phyloP scores from a whole-genome alignment of 1,139 yeast species.

The Kurtzmaniella quercitrusa region DNA sequence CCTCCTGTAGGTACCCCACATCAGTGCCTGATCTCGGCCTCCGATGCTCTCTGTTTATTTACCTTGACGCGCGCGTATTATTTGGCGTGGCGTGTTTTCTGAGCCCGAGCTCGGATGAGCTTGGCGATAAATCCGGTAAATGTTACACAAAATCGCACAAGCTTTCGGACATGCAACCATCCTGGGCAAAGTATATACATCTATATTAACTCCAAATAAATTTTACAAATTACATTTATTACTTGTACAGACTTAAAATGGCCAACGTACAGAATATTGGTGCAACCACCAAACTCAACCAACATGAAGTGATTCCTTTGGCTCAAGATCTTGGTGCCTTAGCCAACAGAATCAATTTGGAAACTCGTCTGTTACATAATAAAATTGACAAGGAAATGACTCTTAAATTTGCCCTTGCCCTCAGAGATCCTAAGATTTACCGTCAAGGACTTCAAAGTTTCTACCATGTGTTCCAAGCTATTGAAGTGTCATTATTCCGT shows the following conservation, averaged over 20 bases:
- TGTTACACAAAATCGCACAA: conserved; percentile 5
- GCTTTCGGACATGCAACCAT: background rate
- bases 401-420: conserved; percentile 67
- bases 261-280: conserved; percentile 17
- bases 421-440: conserved; percentile 70
- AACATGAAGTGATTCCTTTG: conserved; percentile 63
- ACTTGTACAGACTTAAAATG: conserved; percentile 9
- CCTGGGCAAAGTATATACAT: background rate
- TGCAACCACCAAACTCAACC: conserved; percentile 41
- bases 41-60: background rate
- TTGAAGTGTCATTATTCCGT: conserved; percentile 53
- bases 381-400: conserved; percentile 67
- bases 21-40: too few species aligned
- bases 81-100: background rate
- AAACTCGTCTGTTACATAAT: conserved; percentile 64
- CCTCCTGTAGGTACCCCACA: background rate
- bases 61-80: background rate
- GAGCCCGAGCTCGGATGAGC: conserved; percentile 4
- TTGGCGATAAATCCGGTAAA: conserved; percentile 6
- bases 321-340: conserved; percentile 76
- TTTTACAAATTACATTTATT: background rate
- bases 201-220: background rate
- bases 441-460: conserved; percentile 79
- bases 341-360: conserved; percentile 72
- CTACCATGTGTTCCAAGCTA: conserved; percentile 69